Conservation (phyloP, 306 rosid species). For the Myrica gale region DNA sequence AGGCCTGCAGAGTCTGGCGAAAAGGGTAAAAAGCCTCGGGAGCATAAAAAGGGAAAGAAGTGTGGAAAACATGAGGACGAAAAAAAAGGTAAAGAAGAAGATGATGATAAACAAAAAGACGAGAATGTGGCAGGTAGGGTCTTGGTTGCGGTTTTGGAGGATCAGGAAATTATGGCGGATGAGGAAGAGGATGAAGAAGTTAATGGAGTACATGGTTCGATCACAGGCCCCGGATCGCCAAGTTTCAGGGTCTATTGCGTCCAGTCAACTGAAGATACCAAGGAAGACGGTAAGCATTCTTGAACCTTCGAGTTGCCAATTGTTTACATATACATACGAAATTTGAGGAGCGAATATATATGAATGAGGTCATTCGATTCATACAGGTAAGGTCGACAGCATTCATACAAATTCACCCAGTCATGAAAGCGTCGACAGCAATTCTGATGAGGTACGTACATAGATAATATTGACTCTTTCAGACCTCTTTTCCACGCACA, state of each 20-base stretch:
- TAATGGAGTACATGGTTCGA: constrained; percentile 10
- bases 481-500: no score
- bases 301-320: background rate
- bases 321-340: background rate
- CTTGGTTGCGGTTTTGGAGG: no score
- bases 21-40: no score
- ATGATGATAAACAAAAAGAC: background rate
- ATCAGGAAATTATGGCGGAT: constrained; percentile 1
- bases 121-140: no score
- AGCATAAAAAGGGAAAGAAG: no score
- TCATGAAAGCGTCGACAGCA: constrained; percentile 19
- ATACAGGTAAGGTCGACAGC: constrained; percentile 33
- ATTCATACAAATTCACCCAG: constrained; percentile 36
- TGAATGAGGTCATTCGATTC: background rate
- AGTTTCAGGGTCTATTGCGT: constrained; percentile 76
- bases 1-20: no score
- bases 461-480: no score
- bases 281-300: constrained; percentile 30
- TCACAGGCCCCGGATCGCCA: constrained; percentile 57
- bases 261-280: constrained; percentile 22
- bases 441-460: constrained; percentile 21
- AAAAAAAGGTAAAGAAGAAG: background rate
- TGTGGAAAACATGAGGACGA: no score
- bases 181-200: constrained; percentile 22
- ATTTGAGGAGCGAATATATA: background rate